Evolutionary conservation across 106 monocot species (phyloP), one percentile per base, ranked within the genome.

Genomic region (Dactylorhiza incarnata): DNA sequence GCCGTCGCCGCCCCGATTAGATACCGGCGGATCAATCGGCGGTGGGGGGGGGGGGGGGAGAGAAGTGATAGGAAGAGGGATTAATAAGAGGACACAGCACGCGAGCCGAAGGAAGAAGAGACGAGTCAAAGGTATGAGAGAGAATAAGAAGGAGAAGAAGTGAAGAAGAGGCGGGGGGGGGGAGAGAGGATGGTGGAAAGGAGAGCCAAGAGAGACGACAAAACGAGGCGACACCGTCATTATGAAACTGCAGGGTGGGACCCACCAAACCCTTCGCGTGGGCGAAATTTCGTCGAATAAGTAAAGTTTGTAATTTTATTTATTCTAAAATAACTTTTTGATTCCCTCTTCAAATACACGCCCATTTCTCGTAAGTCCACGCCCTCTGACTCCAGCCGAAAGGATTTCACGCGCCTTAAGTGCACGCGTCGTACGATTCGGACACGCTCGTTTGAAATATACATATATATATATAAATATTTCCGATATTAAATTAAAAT

Each of bases 151-250:
- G 58, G 22, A 22, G 7, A 59, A 20, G 58, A 59, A 59, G 58
- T 7, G 22, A 22, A 22, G 58, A 7, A 7, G 19, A 10, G 11
- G 4, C 1, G 12, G 9, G 11, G 12, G 11, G 25, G 11, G 11
- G 12, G 69, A 46, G 6, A 52, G 69, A 46, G 6, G 69, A 46
- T 14, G 45, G 69, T 25, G 10, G 69, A 44, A 46, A 69, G 17
- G 69, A 69, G 7, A 69, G 69, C 45, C 45, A 45, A 69, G 45
- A 69, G 69, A 69, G 24, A 69, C 69, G 69, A 69, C 69, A 69
- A 69, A 69, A 17, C 17, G 5, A n/a, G 69, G 69, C 69, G 69
- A 45, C 69, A 45, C 69, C 45, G 69, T 68, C 69, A 69, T 69
- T 45, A 69, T 45, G 24, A 66, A 46, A 69, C 69, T 46, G 69